phyloP scores from a whole-genome alignment of 202 grass and related monocot species.

The Panicum virgatum region DNA sequence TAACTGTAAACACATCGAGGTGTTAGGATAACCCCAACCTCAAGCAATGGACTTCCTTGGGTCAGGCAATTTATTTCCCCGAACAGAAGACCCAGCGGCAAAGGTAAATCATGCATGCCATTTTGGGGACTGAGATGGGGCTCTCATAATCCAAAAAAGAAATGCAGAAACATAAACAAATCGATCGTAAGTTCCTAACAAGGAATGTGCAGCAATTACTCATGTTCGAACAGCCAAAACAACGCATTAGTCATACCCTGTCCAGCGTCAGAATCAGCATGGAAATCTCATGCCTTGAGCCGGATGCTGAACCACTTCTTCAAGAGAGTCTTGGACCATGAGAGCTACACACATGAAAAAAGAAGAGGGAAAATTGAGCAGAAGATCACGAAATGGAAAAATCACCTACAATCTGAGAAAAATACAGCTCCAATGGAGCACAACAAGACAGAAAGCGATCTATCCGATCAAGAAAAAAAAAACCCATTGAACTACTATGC shows the following conservation, averaged over 20 bases:
- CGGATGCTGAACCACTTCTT: constrained; percentile 91
- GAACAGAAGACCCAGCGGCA: constrained; percentile 1
- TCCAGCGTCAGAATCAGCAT: constrained; percentile 64
- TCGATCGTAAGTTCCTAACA: constrained; percentile 1
- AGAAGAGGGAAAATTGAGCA: constrained; percentile 3
- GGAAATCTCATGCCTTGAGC: constrained; percentile 68
- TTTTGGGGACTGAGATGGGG: neutral
- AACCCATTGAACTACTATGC: constrained; percentile 56
- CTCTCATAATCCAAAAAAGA: constrained; percentile 13
- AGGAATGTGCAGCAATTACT: neutral
- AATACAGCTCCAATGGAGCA: no score
- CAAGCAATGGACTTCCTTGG: constrained; percentile 34
- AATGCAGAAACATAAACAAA: constrained; percentile 20
- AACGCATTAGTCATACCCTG: constrained; percentile 57
- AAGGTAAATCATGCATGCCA: constrained; percentile 32
- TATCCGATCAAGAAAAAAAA: neutral
- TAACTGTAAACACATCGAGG: constrained; percentile 16
- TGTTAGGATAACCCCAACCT: constrained; percentile 8
- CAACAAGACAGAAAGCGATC: neutral
- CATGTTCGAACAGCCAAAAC: constrained; percentile 27
- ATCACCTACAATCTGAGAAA: constrained; percentile 38
- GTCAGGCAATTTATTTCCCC: constrained; percentile 15
- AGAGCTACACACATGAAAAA: constrained; percentile 50
- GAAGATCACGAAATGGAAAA: constrained; percentile 15
- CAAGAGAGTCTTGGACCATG: constrained; percentile 89